Conservation (phyloP, 495 filamentous ascomycete species). For the Annulohypoxylon stygium region DNA sequence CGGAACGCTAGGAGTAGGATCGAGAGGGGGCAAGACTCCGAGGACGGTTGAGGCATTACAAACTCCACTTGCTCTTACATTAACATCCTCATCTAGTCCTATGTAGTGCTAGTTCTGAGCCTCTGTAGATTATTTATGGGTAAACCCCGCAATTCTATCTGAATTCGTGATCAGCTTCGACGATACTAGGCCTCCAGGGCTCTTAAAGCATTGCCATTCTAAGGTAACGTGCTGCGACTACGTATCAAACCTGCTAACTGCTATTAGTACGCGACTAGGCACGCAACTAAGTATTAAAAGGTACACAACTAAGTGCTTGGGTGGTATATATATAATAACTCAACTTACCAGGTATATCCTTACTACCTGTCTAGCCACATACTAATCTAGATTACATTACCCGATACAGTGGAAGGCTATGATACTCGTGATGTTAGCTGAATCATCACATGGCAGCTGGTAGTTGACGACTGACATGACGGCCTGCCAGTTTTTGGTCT, state of each 20-base stretch:
- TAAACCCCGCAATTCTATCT: constrained; percentile 42
- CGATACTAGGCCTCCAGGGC: constrained; percentile 27
- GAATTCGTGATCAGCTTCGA: constrained; percentile 41
- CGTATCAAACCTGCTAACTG: neutral
- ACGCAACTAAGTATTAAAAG: neutral
- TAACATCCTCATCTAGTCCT: constrained; percentile 30
- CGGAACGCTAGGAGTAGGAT: constrained; percentile 19
- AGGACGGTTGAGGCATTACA: constrained; percentile 21
- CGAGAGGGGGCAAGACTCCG: constrained; percentile 18
- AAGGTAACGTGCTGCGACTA: constrained; percentile 27
- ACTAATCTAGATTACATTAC: constrained; percentile 30
- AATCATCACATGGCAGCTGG: constrained; percentile 10
- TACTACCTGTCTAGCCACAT: neutral
- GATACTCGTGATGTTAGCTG: neutral
- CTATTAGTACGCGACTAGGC: constrained; percentile 4
- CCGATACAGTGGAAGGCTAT: constrained; percentile 24
- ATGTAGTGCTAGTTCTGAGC: constrained; percentile 33
- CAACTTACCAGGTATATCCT: neutral
- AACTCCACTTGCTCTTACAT: constrained; percentile 39
- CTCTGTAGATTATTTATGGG: constrained; percentile 42
- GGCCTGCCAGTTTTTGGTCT: neutral
- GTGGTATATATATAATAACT: neutral
- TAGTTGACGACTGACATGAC: too few species aligned
- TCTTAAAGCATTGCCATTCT: constrained; percentile 25
- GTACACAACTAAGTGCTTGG: neutral